Evolutionary conservation across 1,139 yeast species (phyloP).

Genomic region (Pichia sp.): DNA sequence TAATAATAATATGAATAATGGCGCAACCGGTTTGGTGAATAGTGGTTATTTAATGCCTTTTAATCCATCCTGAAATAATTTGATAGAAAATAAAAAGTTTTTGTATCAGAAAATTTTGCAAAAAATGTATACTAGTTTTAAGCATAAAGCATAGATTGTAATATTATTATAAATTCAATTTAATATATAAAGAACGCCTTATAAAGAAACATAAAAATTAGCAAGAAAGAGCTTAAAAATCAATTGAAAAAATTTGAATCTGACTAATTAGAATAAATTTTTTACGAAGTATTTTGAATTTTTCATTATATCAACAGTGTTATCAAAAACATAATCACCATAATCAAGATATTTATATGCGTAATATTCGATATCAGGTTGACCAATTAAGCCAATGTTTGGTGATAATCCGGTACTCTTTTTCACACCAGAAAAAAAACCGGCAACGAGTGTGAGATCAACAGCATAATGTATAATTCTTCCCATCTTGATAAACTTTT

Average conservation of each 20-base stretch:
- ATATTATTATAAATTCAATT: not conserved
- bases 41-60: constrained; percentile 30
- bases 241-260: no score
- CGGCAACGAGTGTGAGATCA: constrained; percentile 73
- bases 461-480: constrained; percentile 60
- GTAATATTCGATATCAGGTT: constrained; percentile 52
- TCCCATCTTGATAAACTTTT: constrained; percentile 10
- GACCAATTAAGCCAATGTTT: constrained; percentile 34
- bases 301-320: constrained; percentile 63
- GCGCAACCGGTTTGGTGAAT: constrained; percentile 13
- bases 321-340: constrained; percentile 83
- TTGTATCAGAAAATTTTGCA: not conserved
- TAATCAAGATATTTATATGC: constrained; percentile 63
- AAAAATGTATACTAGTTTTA: not conserved
- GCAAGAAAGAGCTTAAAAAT: not conserved
- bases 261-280: constrained; percentile 28
- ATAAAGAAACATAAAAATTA: not conserved
- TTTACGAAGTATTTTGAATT: constrained; percentile 71
- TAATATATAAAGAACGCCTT: not conserved
- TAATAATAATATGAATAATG: constrained; percentile 3
- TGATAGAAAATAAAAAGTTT: no score
- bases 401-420: constrained; percentile 77
- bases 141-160: not conserved
- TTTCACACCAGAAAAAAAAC: constrained; percentile 84
- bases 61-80: constrained; percentile 30